Conservation (phyloP, 371 early-diverging fungal genomes). For the Rhizopus delemar region DNA sequence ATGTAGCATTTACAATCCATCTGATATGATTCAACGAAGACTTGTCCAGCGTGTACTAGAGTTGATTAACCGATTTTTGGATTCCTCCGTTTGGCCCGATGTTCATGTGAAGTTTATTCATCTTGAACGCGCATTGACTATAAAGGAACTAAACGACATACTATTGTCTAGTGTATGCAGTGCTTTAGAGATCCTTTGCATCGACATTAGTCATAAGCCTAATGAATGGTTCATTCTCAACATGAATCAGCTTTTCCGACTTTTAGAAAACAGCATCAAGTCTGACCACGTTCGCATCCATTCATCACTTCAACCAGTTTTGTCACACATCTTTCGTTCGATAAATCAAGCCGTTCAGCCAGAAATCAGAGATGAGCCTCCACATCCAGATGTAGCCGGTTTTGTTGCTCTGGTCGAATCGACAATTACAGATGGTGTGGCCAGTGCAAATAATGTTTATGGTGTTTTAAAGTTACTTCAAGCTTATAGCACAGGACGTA, state of each 20-base stretch:
- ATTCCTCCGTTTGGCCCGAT: constrained; percentile 63
- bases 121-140: constrained; percentile 46
- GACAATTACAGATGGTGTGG: constrained; percentile 66
- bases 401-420: constrained; percentile 65
- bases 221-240: constrained; percentile 69
- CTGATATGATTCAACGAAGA: constrained; percentile 46
- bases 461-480: constrained; percentile 73
- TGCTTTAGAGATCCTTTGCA: constrained; percentile 70
- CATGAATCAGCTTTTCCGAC: constrained; percentile 64
- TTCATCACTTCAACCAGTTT: constrained; percentile 65
- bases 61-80: constrained; percentile 63
- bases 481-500: constrained; percentile 67
- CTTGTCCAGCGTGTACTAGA: constrained; percentile 66
- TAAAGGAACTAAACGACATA: constrained; percentile 46
- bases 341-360: constrained; percentile 41
- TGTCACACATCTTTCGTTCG: constrained; percentile 63
- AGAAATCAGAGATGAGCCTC: constrained; percentile 30
- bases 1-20: constrained; percentile 62
- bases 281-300: constrained; percentile 67
- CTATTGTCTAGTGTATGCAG: constrained; percentile 55
- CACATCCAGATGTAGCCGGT: constrained; percentile 53
- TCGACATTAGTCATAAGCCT: constrained; percentile 62
- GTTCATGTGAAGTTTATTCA: constrained; percentile 57
- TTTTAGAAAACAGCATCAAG: constrained; percentile 69
- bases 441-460: constrained; percentile 69